phyloP scores from a whole-genome alignment of 2,329 filamentous ascomycete genomes.

The Trichoderma arundinaceum region DNA sequence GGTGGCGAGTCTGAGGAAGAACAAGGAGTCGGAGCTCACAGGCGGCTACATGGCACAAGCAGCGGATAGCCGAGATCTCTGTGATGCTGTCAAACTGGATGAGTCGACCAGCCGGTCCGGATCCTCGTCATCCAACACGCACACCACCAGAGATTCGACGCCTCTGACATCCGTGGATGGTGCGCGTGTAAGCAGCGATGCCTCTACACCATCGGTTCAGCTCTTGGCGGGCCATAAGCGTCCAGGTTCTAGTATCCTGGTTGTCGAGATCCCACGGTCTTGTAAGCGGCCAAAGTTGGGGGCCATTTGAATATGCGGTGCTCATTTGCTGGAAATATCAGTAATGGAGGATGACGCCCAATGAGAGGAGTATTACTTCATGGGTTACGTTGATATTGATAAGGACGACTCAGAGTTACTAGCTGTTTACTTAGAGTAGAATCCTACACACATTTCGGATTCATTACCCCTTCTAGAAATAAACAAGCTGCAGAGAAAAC shows the following conservation, averaged over 20 bases:
- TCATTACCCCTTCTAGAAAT: no score
- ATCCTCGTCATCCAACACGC: not conserved
- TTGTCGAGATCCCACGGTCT: not conserved
- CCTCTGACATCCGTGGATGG: not conserved
- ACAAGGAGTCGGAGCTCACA: conserved; percentile 6
- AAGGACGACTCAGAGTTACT: no score
- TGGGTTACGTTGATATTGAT: no score
- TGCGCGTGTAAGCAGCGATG: not conserved
- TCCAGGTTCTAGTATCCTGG: not conserved
- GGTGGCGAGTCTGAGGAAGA: conserved; percentile 35
- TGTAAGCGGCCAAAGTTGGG: not conserved
- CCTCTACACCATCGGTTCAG: not conserved
- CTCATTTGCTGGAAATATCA: not conserved
- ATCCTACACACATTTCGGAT: no score
- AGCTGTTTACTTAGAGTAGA: no score
- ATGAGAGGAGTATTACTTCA: no score
- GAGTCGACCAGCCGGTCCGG: not conserved
- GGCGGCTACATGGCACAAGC: not conserved
- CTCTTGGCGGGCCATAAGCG: not conserved
- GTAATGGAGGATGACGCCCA: no score
- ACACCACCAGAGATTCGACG: not conserved
- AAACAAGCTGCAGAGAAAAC: no score
- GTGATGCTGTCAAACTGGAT: not conserved
- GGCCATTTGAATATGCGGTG: not conserved
- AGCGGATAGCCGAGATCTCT: no score